Conservation (phyloP, 495 filamentous ascomycete species). For the Cairneyella variabilis region DNA sequence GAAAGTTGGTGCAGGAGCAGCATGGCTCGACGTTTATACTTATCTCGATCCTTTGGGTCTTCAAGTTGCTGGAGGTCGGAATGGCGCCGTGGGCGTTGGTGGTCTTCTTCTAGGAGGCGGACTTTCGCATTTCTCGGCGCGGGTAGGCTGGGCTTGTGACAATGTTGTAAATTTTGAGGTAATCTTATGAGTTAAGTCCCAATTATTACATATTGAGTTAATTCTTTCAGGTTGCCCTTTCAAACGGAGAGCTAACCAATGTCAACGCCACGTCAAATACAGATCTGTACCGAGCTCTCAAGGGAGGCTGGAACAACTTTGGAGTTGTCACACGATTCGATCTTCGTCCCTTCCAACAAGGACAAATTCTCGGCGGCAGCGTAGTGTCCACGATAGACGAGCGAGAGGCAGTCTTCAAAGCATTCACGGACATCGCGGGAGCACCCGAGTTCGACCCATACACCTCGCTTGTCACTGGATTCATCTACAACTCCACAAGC, state of each 20-base stretch:
- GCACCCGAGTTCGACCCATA: conserved; percentile 35
- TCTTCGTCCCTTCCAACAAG: conserved; percentile 36
- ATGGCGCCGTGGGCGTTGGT: conserved; percentile 20
- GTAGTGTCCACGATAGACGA: background rate
- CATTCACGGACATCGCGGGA: conserved; percentile 35
- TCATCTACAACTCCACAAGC: conserved; percentile 25
- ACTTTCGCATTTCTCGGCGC: conserved; percentile 39
- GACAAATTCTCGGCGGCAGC: conserved; percentile 39
- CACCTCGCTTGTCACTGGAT: conserved; percentile 42
- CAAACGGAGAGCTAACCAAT: conserved; percentile 42
- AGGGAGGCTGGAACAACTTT: conserved; percentile 52
- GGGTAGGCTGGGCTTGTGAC: conserved; percentile 43
- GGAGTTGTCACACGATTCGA: conserved; percentile 54
- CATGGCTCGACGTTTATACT: conserved; percentile 53
- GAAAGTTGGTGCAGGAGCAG: conserved; percentile 31
- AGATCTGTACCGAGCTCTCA: conserved; percentile 52
- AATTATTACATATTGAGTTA: too few relatives aligned
- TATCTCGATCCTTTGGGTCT: conserved; percentile 41
- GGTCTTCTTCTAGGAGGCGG: conserved; percentile 27
- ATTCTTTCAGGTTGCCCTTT: conserved; percentile 51
- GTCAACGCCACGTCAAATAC: conserved; percentile 37
- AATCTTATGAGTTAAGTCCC: too few relatives aligned
- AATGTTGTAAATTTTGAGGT: conserved; percentile 46
- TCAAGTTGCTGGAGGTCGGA: conserved; percentile 38
- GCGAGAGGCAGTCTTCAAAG: conserved; percentile 24